Conservation (phyloP, 2,329 filamentous ascomycete genomes). For the Fusarium sp. region DNA sequence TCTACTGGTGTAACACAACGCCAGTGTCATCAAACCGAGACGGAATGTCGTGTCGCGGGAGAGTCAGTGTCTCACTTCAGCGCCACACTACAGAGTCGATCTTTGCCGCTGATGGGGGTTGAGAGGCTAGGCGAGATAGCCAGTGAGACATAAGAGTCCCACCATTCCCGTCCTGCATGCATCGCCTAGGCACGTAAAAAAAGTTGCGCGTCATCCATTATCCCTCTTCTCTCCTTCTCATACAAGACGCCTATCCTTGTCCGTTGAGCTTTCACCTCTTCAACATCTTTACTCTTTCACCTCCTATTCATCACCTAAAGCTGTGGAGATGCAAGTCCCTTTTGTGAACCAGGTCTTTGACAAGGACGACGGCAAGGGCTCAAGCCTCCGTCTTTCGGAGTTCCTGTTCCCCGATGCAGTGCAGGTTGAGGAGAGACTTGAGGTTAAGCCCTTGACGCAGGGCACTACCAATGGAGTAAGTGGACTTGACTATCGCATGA, state of each 20-base stretch:
- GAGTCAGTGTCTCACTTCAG: conserved; percentile 16
- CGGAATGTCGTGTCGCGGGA: background rate
- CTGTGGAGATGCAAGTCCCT: conserved; percentile 26
- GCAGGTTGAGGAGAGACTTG: background rate
- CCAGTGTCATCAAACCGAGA: background rate
- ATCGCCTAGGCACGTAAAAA: background rate
- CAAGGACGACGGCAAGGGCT: conserved; percentile 18
- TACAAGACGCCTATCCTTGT: background rate
- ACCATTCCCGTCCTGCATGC: background rate
- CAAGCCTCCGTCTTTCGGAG: conserved; percentile 17
- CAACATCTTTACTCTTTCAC: background rate
- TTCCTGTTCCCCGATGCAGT: conserved; percentile 22
- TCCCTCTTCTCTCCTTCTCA: background rate
- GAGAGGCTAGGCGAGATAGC: background rate
- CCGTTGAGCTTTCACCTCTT: background rate
- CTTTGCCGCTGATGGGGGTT: background rate
- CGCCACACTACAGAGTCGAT: background rate
- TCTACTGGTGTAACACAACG: background rate
- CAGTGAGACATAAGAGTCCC: background rate
- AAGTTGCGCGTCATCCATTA: background rate
- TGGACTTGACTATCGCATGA: background rate
- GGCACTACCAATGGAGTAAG: conserved; percentile 41
- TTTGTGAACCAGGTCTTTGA: conserved; percentile 29
- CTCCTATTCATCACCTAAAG: background rate
- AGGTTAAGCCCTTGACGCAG: conserved; percentile 24